A percentile compares a stretch with the other conserved stretches of the same genome.
Evolutionary conservation across 1,284 basidiomycete species (phyloP).

Genomic region (Cryptococcus sp.): DNA sequence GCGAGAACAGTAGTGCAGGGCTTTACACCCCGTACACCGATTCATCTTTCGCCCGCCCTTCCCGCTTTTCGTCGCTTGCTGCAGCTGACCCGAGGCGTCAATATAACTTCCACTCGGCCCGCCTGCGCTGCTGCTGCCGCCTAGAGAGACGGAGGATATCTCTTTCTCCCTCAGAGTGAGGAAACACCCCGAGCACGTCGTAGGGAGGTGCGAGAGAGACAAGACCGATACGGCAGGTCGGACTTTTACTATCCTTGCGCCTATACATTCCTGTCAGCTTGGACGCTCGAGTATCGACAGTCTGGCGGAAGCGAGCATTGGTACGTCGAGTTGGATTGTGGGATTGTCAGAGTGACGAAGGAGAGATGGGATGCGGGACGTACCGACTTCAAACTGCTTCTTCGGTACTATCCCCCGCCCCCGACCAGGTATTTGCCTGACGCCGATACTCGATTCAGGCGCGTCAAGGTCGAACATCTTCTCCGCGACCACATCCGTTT

Average conservation of each 20-base stretch:
- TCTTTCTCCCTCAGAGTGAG: constrained; percentile 37
- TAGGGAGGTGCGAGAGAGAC: constrained; percentile 63
- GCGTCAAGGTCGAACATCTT: constrained; percentile 10
- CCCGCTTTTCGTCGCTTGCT: constrained; percentile 3
- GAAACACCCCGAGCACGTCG: constrained; percentile 71
- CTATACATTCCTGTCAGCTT: constrained; percentile 51
- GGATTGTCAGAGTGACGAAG: not conserved
- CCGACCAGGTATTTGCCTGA: constrained; percentile 14
- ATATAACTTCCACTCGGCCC: not conserved
- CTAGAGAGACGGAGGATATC: constrained; percentile 8
- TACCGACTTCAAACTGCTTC: constrained; percentile 23
- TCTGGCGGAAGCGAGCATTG: not conserved
- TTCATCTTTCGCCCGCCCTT: constrained; percentile 45
- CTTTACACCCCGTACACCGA: constrained; percentile 70
- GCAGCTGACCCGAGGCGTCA: not conserved
- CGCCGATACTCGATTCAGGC: constrained; percentile 23
- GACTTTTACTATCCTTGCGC: constrained; percentile 61
- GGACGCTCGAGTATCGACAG: not conserved
- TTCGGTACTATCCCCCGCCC: constrained; percentile 42
- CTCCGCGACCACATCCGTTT: constrained; percentile 3
- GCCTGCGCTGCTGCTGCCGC: constrained; percentile 4
- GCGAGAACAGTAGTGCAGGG: constrained; percentile 69
- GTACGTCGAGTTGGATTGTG: too few relatives aligned
- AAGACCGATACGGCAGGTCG: constrained; percentile 67
- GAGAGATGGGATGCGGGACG: not conserved